Conservation (phyloP, 2,329 filamentous ascomycete genomes). For the Diaporthe helianthi region DNA sequence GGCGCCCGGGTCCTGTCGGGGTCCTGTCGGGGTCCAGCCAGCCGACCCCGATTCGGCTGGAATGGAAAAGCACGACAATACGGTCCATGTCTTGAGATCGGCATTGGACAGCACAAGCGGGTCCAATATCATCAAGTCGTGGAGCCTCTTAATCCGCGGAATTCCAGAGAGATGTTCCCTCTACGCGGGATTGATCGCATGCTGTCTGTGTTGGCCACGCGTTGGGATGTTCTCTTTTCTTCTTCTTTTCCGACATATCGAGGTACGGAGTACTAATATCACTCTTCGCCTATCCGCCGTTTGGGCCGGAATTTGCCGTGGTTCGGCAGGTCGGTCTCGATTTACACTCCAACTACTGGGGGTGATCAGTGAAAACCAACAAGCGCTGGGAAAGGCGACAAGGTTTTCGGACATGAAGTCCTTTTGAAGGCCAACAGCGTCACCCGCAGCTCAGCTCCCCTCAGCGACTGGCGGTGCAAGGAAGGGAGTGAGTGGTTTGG, state of each 20-base stretch:
- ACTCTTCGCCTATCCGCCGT: not conserved
- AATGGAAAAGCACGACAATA: not conserved
- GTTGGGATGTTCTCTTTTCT: conserved; percentile 13
- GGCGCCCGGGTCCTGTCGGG: not conserved
- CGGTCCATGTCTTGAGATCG: not conserved
- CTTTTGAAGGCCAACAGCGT: not conserved
- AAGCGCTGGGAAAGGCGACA: conserved; percentile 1
- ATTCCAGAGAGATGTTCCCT: not conserved
- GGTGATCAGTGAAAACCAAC: not conserved
- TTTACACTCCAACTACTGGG: not conserved
- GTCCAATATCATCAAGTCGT: not conserved
- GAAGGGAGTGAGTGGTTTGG: conserved; percentile 18
- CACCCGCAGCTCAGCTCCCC: conserved; percentile 2
- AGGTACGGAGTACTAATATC: not conserved
- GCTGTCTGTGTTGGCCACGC: conserved; percentile 9
- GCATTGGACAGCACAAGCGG: not conserved
- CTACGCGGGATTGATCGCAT: conserved; percentile 12
- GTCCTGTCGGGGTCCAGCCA: too few species aligned
- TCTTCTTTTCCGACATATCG: too few species aligned
- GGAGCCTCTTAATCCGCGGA: not conserved
- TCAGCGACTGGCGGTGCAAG: not conserved
- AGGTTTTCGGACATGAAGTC: not conserved
- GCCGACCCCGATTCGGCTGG: conserved; percentile 13
- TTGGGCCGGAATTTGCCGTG: not conserved
- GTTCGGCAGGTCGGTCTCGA: not conserved